Conservation (phyloP, 495 filamentous ascomycete species). For the Rusavskia elegans region DNA sequence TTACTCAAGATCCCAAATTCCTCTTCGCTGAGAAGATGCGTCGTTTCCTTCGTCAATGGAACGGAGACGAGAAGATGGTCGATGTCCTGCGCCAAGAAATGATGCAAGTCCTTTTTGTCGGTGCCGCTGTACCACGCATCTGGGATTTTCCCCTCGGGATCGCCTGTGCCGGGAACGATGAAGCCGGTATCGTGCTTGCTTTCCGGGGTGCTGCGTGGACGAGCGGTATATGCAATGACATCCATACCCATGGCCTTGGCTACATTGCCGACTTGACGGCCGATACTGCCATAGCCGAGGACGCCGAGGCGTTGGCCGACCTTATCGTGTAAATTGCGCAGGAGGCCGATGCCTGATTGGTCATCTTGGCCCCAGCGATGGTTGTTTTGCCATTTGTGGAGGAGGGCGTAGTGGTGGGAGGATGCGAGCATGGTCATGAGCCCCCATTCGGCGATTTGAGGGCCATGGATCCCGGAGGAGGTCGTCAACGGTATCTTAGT, state of each 20-base stretch:
- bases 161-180: slow-evolving; percentile 60
- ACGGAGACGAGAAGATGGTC: slow-evolving; percentile 63
- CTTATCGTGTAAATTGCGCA: slow-evolving; percentile 26
- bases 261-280: slow-evolving; percentile 56
- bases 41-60: slow-evolving; percentile 55
- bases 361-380: slow-evolving; percentile 22
- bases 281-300: slow-evolving; percentile 75
- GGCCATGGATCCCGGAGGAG: slow-evolving; percentile 58
- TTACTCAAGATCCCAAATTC: slow-evolving; percentile 50
- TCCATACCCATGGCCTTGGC: slow-evolving; percentile 61
- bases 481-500: slow-evolving; percentile 52
- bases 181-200: slow-evolving; percentile 48
- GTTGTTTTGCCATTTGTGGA: slow-evolving; percentile 29
- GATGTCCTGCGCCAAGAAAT: slow-evolving; percentile 53
- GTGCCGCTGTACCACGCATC: slow-evolving; percentile 57
- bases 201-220: slow-evolving; percentile 25
- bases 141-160: slow-evolving; percentile 57
- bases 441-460: slow-evolving; percentile 73
- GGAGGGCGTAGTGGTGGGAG: slow-evolving; percentile 32
- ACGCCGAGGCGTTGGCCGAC: slow-evolving; percentile 50
- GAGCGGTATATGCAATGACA: slow-evolving; percentile 66
- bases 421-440: slow-evolving; percentile 39
- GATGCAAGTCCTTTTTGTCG: slow-evolving; percentile 38
- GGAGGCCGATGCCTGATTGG: background rate
- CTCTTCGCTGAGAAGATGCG: slow-evolving; percentile 39